phyloP scores from a whole-genome alignment of 2,329 filamentous ascomycete species.

The Neofusicoccum cordaticola region DNA sequence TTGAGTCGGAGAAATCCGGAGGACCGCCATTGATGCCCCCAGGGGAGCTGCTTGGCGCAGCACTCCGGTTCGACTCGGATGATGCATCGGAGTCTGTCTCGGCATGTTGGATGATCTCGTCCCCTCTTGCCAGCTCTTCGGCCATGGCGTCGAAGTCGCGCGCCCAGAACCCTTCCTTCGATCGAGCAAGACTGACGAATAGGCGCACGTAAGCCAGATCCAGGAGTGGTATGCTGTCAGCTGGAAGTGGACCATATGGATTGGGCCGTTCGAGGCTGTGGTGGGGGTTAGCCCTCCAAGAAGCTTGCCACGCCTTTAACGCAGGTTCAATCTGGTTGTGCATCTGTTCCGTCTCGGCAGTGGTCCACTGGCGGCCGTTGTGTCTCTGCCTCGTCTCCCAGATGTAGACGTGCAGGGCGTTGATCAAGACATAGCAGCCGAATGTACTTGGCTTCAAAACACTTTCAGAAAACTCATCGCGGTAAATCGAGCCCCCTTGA shows the following conservation, averaged over 20 bases:
- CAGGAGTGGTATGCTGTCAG: slow-evolving; percentile 85
- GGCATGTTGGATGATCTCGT: slow-evolving; percentile 71
- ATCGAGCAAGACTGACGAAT: slow-evolving; percentile 87
- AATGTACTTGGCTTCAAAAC: slow-evolving; percentile 83
- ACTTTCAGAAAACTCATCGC: slow-evolving; percentile 53
- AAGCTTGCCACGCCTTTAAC: slow-evolving; percentile 87
- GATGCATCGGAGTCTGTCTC: slow-evolving; percentile 39
- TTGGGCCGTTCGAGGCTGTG: slow-evolving; percentile 84
- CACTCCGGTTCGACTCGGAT: slow-evolving; percentile 24
- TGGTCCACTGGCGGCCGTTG: slow-evolving; percentile 83
- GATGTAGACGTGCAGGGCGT: slow-evolving; percentile 95
- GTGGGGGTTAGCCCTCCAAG: slow-evolving; percentile 82
- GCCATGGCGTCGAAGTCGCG: slow-evolving; percentile 90
- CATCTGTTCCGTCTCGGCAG: slow-evolving; percentile 92
- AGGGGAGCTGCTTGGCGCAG: slow-evolving; percentile 20
- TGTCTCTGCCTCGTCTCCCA: slow-evolving; percentile 95
- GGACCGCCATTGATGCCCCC: slow-evolving; percentile 18
- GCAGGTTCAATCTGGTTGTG: slow-evolving; percentile 93
- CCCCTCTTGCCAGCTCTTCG: slow-evolving; percentile 75
- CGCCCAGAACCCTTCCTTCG: slow-evolving; percentile 92
- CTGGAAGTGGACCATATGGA: slow-evolving; percentile 79
- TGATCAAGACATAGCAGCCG: slow-evolving; percentile 86
- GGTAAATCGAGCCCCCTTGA: background rate
- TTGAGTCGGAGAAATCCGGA: slow-evolving; percentile 24
- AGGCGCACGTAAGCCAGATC: slow-evolving; percentile 90